phyloP scores from a whole-genome alignment of 148 eudicot species.

The Simmondsia chinensis region DNA sequence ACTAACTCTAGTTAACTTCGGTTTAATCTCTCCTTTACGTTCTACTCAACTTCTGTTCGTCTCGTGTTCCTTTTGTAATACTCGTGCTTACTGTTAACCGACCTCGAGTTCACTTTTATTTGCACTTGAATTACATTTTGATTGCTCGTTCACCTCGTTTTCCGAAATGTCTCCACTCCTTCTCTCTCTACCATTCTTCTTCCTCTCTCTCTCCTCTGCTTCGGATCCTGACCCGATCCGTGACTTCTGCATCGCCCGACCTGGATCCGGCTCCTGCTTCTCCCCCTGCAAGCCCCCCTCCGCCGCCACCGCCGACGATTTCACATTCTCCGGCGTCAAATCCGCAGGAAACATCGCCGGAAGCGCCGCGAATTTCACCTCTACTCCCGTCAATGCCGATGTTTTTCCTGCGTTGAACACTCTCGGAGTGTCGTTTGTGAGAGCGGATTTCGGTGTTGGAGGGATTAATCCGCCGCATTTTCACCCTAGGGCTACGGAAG shows the following conservation, averaged over 20 bases:
- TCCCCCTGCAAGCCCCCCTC: slow-evolving; percentile 52
- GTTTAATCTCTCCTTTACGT: too few relatives aligned
- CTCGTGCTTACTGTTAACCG: too few relatives aligned
- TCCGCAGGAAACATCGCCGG: slow-evolving; percentile 18
- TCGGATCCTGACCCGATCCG: slow-evolving; percentile 72
- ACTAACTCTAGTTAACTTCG: too few relatives aligned
- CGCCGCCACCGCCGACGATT: slow-evolving; percentile 41
- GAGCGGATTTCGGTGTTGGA: slow-evolving; percentile 58
- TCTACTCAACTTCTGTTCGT: too few relatives aligned
- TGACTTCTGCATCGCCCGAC: slow-evolving; percentile 59
- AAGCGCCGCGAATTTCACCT: slow-evolving; percentile 37
- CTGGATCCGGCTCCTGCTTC: slow-evolving; percentile 6
- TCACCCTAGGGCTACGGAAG: slow-evolving; percentile 84
- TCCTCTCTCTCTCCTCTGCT: slow-evolving; percentile 22
- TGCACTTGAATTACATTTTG: too few relatives aligned
- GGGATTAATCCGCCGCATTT: slow-evolving; percentile 68
- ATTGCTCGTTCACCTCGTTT: too few relatives aligned
- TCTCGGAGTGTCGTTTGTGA: slow-evolving; percentile 59
- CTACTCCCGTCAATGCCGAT: slow-evolving; percentile 34
- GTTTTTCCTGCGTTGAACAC: slow-evolving; percentile 78
- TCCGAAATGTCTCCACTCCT: slow-evolving; percentile 22
- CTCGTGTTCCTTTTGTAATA: too few relatives aligned
- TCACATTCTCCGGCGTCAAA: slow-evolving; percentile 53
- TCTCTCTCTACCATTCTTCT: slow-evolving; percentile 14
- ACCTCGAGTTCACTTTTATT: too few relatives aligned